Evolutionary conservation across 2,329 filamentous ascomycete species (phyloP), one percentile per base, ranked within the genome.

Genomic region (Neophaeococcomyces aloes): DNA sequence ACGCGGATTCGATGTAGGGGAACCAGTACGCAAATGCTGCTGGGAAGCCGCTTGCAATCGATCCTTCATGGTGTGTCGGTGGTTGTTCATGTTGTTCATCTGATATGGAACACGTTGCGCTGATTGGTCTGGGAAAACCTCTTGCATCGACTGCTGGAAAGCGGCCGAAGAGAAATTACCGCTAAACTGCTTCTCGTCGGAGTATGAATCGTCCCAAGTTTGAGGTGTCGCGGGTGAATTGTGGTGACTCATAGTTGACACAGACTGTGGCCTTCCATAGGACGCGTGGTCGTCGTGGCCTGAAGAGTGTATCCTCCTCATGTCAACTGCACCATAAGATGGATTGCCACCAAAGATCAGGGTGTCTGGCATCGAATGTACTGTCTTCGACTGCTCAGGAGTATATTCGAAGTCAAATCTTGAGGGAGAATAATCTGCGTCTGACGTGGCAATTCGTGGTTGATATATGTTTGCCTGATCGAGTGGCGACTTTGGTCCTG

Each of bases 31-130:
- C 32, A 86, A 58, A 52, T 84, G 81, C 48, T 82, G 79, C 44
- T 75, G 81, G 60, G 87, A 86, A 46, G 86, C 85, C 25, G 83
- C 83, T 55, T 87, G 80, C 7, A 95, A 65, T 44, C 83, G 75
- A 60, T 89, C 81, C 38, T 75, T 79, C 50, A 94, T 84, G 25
- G 88, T 63, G 50, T 69, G 74, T 47, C 69, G 69, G 55, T 72
- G 70, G 3, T 79, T 75, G 38, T 74, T 64, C 35, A 69, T 61
- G 17, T 61, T 40, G 30, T 57, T 55, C 49, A 61, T 56, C 34
- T 57, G 55, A 31, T 42, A 53, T 23, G 68, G 60, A 48, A 58
- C 44, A n/a, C n/a, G n/a, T 46, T 63, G 60, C 21, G 58, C 59
- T n/a, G 47, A 35, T 29, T 56, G 51, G 94, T 75, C 64, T 89